phyloP scores from a whole-genome alignment of 371 early-diverging fungal species.

The Thermomucor indicae-seudaticae region DNA sequence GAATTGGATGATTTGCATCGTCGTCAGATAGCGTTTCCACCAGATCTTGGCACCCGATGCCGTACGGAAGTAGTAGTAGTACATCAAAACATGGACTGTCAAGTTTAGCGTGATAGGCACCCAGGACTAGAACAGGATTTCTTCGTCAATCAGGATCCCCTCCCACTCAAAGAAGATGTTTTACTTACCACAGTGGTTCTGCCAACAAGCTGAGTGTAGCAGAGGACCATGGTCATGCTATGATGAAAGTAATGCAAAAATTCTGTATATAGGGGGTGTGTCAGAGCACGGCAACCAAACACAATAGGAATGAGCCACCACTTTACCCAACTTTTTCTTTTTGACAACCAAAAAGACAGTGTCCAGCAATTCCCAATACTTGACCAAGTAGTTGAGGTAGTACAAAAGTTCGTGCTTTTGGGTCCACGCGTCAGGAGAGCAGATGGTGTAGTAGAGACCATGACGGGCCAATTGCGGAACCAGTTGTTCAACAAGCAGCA shows the following conservation, averaged over 20 bases:
- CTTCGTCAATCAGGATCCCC: not conserved
- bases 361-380: conserved; percentile 73
- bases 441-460: conserved; percentile 68
- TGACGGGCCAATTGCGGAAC: conserved; percentile 55
- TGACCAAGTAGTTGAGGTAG: conserved; percentile 82
- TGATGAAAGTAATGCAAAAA: conserved; percentile 88
- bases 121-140: conserved; percentile 38
- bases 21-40: conserved; percentile 89
- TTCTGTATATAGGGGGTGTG: conserved; percentile 25
- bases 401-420: conserved; percentile 70
- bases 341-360: conserved; percentile 30
- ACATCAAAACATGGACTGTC: conserved; percentile 87
- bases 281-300: not conserved
- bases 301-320: not conserved
- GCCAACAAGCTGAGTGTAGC: conserved; percentile 63
- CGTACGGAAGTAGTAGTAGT: conserved; percentile 86
- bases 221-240: conserved; percentile 69
- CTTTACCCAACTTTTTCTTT: conserved; percentile 29
- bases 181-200: conserved; percentile 65
- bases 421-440: conserved; percentile 59
- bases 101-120: conserved; percentile 76
- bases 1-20: conserved; percentile 85
- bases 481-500: conserved; percentile 66
- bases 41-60: conserved; percentile 75
- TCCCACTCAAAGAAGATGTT: not conserved